These are phyloP conservation scores for Colletotrichum somersetense DNA, from an alignment of 2,329 filamentous ascomycete genomes.

Conservation along the genomic window DNA sequence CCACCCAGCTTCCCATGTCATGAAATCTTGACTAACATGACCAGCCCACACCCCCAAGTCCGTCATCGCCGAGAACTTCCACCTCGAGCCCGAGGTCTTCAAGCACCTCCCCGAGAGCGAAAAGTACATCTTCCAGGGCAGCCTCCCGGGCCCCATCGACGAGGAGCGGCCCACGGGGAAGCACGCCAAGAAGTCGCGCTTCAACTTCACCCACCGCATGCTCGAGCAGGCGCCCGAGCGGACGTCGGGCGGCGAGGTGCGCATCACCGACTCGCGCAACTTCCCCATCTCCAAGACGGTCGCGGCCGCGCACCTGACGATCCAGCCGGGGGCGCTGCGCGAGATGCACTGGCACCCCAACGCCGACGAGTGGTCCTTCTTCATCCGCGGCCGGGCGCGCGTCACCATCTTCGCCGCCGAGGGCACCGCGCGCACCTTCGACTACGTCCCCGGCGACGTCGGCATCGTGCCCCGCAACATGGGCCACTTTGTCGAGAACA, in stretches of 20 bases:
- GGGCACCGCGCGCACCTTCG: constrained; percentile 78
- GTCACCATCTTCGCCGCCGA: constrained; percentile 81
- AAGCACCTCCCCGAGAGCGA: constrained; percentile 74
- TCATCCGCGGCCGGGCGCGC: constrained; percentile 77
- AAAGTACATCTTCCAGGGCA: constrained; percentile 84
- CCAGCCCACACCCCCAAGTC: constrained; percentile 77
- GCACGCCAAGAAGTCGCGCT: constrained; percentile 74
- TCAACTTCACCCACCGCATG: constrained; percentile 79
- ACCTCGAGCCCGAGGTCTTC: constrained; percentile 78
- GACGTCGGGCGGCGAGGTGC: constrained; percentile 77
- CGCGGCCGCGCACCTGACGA: constrained; percentile 78
- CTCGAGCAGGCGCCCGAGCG: constrained; percentile 75
- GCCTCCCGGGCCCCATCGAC: constrained; percentile 72
- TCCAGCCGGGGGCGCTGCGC: constrained; percentile 78
- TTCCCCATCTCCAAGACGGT: constrained; percentile 81
- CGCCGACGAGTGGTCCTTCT: constrained; percentile 86
- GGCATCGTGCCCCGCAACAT: constrained; percentile 83
- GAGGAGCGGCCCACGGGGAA: constrained; percentile 73
- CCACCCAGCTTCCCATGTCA: too few relatives aligned
- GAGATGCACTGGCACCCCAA: constrained; percentile 89
- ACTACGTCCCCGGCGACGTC: constrained; percentile 81
- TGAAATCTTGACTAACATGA: constrained; percentile 37
- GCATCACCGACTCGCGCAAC: constrained; percentile 81
- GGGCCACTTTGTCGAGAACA: constrained; percentile 86
- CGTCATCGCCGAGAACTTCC: constrained; percentile 81